Evolutionary conservation across 2,329 filamentous ascomycete genomes (phyloP), one percentile per base, ranked within the genome.

Genomic region (Lecanicillium sp.): DNA sequence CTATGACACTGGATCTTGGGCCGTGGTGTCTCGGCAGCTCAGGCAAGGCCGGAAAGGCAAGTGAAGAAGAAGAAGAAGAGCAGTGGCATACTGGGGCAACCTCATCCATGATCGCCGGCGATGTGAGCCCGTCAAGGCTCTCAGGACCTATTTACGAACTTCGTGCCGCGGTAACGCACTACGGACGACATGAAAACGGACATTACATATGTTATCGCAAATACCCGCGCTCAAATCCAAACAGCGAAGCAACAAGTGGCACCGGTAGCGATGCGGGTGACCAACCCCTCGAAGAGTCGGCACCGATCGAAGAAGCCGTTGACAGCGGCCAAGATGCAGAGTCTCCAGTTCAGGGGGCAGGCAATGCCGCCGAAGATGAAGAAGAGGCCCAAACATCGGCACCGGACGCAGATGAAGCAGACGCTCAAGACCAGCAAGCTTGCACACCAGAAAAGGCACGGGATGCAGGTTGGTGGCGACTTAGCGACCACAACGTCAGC

Each of bases 181-280:
- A 84, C 45, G 92, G 92, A 4, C 73, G 84, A 22, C 92, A 96
- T 57, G 88, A 95, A 45, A 95, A 94, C 51, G 92, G 92, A 0
- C 92, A 98, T 62, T 96, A 98, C 51, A 80, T 95, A 29, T 94
- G 87, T 56, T 95, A 92, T 58, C 75, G 86, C 37, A 85, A 83
- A 51, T 81, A 86, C 51, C 70, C 75, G 13, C 52, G 54, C 20
- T 43, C 22, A 43, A 42, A 13, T 15, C 31, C 30, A 14, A 28
- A 15, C 17, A 38, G 30, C n/a, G 16, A 8, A 8, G 16, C 31
- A 17, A 4, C 25, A 6, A 28, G 35, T 11, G 36, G 35, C 16
- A 31, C 20, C n/a, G 22, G 33, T n/a, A 36, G 22, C 22, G 22
- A 25, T 25, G 22, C 22, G 7, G 22, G 22, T 25, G 22, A 25